A percentile compares a stretch with the other conserved stretches of the same genome.
Conservation (phyloP, 2,329 filamentous ascomycete species). For the Diaporthe amygdali region DNA sequence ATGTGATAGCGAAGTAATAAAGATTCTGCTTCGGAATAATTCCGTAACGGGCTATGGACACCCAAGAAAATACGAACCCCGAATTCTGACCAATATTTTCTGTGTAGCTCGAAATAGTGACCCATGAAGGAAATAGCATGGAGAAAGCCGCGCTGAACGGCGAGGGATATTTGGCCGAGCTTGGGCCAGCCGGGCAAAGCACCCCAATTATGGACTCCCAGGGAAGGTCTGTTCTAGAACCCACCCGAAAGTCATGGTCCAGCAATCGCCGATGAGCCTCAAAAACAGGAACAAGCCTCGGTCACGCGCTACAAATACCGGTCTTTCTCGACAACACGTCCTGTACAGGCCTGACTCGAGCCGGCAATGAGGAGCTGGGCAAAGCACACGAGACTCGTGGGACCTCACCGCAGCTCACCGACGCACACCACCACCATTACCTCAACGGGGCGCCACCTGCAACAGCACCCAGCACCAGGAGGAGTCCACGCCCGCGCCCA, state of each 20-base stretch:
- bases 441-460: background rate
- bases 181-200: background rate
- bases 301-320: background rate
- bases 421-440: background rate
- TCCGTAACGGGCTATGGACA: background rate
- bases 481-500: background rate
- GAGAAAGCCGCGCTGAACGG: background rate
- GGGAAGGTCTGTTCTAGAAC: conserved; percentile 3
- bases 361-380: background rate
- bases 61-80: background rate
- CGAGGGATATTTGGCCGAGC: background rate
- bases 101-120: background rate
- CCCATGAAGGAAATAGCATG: background rate
- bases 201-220: background rate
- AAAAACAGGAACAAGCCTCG: background rate
- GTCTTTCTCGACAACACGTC: background rate
- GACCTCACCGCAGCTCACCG: background rate
- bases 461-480: background rate
- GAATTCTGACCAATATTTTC: background rate
- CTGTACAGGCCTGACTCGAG: background rate
- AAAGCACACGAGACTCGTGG: background rate
- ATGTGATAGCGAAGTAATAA: background rate
- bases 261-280: conserved; percentile 3
- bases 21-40: background rate
- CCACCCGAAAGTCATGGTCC: background rate